A percentile compares a stretch with the other conserved stretches of the same genome.
These are phyloP conservation scores for Thalia dealbata DNA, from an alignment of 176 grass and related monocot species.

Conservation along the genomic window DNA sequence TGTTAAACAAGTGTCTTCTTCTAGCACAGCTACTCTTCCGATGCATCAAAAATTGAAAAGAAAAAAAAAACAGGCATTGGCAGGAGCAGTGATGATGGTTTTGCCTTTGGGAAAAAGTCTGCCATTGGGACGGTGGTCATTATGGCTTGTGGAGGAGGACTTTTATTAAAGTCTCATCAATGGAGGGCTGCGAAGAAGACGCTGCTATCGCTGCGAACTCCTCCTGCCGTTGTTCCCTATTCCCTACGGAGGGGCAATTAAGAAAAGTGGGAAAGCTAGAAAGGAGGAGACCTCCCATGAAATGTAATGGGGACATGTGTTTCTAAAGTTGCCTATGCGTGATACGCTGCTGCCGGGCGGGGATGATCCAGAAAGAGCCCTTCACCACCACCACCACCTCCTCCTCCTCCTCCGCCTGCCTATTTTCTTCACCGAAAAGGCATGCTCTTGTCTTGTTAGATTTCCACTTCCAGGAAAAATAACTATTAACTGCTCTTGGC, in stretches of 20 bases:
- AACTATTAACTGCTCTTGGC: neutral
- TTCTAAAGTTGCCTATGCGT: conserved; percentile 6
- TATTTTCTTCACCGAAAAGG: conserved; percentile 2
- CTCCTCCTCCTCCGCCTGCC: neutral
- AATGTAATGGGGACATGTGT: neutral
- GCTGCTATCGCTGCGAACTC: neutral
- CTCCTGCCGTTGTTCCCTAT: too few relatives aligned
- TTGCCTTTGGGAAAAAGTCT: conserved; percentile 5
- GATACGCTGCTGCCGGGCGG: neutral
- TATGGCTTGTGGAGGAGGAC: neutral
- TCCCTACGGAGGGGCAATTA: too few relatives aligned
- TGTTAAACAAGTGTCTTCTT: too few relatives aligned
- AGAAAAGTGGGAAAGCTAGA: neutral
- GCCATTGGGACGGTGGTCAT: neutral
- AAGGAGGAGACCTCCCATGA: neutral
- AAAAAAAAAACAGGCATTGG: neutral
- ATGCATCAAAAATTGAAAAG: neutral
- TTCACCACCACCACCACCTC: too few relatives aligned
- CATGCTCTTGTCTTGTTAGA: neutral
- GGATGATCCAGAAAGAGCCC: too few relatives aligned
- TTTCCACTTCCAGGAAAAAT: too few relatives aligned
- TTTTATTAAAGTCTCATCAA: conserved; percentile 13
- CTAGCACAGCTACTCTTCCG: too few relatives aligned
- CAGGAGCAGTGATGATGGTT: neutral
- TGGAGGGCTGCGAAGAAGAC: neutral